A percentile compares a stretch with the other conserved stretches of the same genome.
Evolutionary conservation across 2,329 filamentous ascomycete species (phyloP).

Genomic region (Metarhizium guizhouense): DNA sequence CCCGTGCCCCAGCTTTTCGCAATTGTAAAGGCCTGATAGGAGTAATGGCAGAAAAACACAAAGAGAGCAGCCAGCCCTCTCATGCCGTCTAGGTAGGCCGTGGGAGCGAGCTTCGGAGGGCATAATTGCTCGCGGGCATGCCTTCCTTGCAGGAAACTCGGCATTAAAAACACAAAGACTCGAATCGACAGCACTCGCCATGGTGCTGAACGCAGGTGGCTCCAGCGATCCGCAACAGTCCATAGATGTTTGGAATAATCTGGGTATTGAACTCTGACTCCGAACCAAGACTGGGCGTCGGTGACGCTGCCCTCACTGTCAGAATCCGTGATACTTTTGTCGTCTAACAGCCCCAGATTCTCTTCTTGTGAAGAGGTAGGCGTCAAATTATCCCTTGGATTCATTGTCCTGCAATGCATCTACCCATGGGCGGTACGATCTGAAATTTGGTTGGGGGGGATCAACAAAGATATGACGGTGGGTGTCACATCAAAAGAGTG

Average conservation of each 20-base stretch:
- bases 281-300: constrained; percentile 28
- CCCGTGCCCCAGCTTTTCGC: constrained; percentile 40
- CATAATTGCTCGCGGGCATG: constrained; percentile 31
- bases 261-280: constrained; percentile 13
- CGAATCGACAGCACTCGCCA: constrained; percentile 30
- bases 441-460: background rate
- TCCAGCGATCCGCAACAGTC: constrained; percentile 19
- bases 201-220: constrained; percentile 22
- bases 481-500: background rate
- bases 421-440: background rate
- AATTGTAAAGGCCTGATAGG: constrained; percentile 43
- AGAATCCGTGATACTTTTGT: constrained; percentile 32
- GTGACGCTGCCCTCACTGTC: constrained; percentile 32
- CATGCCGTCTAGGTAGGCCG: constrained; percentile 50
- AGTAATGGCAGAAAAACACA: constrained; percentile 49
- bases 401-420: constrained; percentile 28
- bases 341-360: constrained; percentile 35
- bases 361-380: constrained; percentile 32
- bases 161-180: constrained; percentile 36
- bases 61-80: constrained; percentile 46
- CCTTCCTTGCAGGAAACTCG: constrained; percentile 41
- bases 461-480: background rate
- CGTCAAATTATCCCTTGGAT: constrained; percentile 25
- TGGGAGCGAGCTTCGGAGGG: constrained; percentile 37
- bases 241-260: constrained; percentile 10